Evolutionary conservation across 1,284 basidiomycete genomes (phyloP).

Genomic region (Flammula alnicola): DNA sequence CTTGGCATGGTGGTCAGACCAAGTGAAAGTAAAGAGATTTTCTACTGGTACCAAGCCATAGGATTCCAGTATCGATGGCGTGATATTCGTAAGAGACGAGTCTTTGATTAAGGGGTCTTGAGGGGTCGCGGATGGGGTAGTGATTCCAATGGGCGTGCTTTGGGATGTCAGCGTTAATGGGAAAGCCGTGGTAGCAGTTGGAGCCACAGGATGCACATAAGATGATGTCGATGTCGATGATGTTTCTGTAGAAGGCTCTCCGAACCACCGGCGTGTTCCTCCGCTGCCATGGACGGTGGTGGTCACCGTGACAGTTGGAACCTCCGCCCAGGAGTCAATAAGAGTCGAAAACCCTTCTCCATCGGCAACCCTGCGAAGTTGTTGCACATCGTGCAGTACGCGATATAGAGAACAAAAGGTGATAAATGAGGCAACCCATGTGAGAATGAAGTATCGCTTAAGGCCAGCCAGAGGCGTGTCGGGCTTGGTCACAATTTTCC

Average conservation of each 20-base stretch:
- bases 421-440: slow-evolving; percentile 36
- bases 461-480: slow-evolving; percentile 11
- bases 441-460: slow-evolving; percentile 32
- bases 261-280: slow-evolving; percentile 13
- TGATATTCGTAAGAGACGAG: slow-evolving; percentile 9
- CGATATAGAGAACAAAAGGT: slow-evolving; percentile 39
- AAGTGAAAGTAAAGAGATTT: slow-evolving; percentile 29
- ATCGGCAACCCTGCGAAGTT: slow-evolving; percentile 41
- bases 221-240: slow-evolving; percentile 4
- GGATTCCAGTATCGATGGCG: slow-evolving; percentile 17
- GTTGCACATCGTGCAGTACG: slow-evolving; percentile 42
- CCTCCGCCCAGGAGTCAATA: slow-evolving; percentile 23
- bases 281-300: slow-evolving; percentile 36
- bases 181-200: slow-evolving; percentile 6
- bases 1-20: slow-evolving; percentile 30
- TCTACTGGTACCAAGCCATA: slow-evolving; percentile 28
- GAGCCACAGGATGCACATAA: neutral
- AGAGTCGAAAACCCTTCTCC: slow-evolving; percentile 21
- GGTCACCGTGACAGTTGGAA: slow-evolving; percentile 42
- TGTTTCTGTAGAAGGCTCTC: slow-evolving; percentile 4
- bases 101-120: slow-evolving; percentile 1
- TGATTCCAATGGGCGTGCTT: no score
- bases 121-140: no score
- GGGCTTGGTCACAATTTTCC: slow-evolving; percentile 23
- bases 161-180: slow-evolving; percentile 6